Evolutionary conservation across 1,284 basidiomycete genomes (phyloP).

Genomic region (Mycosarcoma mackinlayi): DNA sequence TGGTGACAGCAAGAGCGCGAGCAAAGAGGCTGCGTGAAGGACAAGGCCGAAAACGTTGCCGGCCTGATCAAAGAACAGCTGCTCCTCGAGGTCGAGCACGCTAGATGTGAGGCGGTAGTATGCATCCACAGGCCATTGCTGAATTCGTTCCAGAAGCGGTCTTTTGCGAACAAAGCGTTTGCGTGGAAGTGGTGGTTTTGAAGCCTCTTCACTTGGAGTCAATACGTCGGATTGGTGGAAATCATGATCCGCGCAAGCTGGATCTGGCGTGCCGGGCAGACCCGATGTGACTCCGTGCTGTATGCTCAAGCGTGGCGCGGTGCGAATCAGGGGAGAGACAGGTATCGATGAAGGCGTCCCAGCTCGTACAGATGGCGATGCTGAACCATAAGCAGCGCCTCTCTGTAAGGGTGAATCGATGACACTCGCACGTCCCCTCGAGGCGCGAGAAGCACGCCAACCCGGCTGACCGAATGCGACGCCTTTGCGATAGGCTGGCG

Average conservation of each 20-base stretch:
- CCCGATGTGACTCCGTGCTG: conserved; percentile 8
- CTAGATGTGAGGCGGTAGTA: conserved; percentile 29
- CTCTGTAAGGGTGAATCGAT: conserved; percentile 30
- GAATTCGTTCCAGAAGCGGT: conserved; percentile 34
- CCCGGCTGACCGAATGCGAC: conserved; percentile 52
- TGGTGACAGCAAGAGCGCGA: conserved; percentile 43
- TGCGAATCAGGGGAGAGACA: conserved; percentile 19
- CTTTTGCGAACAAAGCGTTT: conserved; percentile 37
- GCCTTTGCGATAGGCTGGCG: conserved; percentile 47
- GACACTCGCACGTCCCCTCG: conserved; percentile 30
- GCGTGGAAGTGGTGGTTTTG: conserved; percentile 1
- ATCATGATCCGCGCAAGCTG: not conserved
- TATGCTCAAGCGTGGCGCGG: conserved; percentile 7
- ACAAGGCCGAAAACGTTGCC: conserved; percentile 43
- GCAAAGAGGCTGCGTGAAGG: conserved; percentile 36
- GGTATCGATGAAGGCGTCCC: conserved; percentile 23
- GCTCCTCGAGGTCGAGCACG: conserved; percentile 40
- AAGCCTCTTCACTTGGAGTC: not conserved
- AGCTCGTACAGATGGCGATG: conserved; percentile 15
- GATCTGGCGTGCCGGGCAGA: conserved; percentile 7
- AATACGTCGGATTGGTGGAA: not conserved
- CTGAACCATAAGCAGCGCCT: conserved; percentile 3
- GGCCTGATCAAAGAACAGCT: conserved; percentile 38
- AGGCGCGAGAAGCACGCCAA: conserved; percentile 43
- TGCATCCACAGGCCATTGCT: conserved; percentile 38